Base-by-base conservation (phyloP, 768 basidiomycete genomes). In the Boletellus sp. region DNA sequence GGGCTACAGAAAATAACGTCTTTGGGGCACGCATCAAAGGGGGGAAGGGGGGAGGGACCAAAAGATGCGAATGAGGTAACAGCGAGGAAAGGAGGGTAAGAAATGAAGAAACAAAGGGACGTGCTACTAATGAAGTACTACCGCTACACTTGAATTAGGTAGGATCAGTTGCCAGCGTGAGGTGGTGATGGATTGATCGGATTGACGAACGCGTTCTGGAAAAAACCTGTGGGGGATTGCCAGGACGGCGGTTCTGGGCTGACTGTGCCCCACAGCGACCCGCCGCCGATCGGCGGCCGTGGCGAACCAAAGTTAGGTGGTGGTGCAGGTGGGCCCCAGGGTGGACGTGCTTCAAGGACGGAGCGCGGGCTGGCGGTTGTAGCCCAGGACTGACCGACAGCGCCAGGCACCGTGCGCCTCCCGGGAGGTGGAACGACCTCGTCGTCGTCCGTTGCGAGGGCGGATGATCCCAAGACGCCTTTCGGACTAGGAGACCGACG, bases 361-460 rank as follows among this genome's bases (percentile, higher is more conserved):
- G 72, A 69, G 15, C 78, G 77, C 10, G 78, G 77, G 53, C 72
- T 77, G 42, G 74, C 60, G 23, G 74, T 54, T 34, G 57, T 69
- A 4, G 74, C 73, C 81, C 83, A 83, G 2, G 70, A 68, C 48
- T 76, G 77, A 7, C 77, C 69, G 11, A 77, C 73, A 3, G 69
- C 68, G 39, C 71, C 68, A 32, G 66, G 67, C 1, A 64, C 70
- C 35, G 65, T 67, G 8, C 78, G 71, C 42, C 80, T 66, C 33
- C 78, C 70, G 7, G 75, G 74, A 16, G 76, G 69, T 35, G 75
- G 68, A 15, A 90, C 78, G 11, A 90, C 84, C 61, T 90, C 88
- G 62, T 91, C 89, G 52, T 88, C 88, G 52, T 89, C 87, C 13
- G 87, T 80, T 3, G 83, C 80, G 17, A 90, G 75, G 17, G 89